Conservation (phyloP, 768 basidiomycete species). For the Leccinum uliginosum region DNA sequence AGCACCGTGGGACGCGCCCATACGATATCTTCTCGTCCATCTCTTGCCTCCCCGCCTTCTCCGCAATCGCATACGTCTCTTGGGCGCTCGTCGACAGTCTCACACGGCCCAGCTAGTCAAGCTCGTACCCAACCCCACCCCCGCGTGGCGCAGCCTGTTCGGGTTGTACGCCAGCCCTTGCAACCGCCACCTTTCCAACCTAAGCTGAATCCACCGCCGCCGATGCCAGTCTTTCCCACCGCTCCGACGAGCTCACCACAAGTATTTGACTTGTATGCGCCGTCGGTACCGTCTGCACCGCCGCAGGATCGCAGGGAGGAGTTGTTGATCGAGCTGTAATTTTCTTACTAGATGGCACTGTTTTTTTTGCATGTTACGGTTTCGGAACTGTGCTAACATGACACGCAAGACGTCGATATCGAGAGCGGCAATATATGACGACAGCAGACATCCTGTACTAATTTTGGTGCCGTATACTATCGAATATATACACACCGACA, state of each 20-base stretch:
- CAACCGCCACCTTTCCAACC: slow-evolving; percentile 12
- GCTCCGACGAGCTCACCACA: slow-evolving; percentile 61
- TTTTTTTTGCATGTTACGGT: too few relatives aligned
- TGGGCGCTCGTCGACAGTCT: slow-evolving; percentile 21
- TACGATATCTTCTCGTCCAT: slow-evolving; percentile 24
- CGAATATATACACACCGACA: too few relatives aligned
- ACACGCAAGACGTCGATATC: neutral
- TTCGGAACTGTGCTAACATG: neutral
- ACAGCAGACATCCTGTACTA: too few relatives aligned
- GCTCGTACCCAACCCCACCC: slow-evolving; percentile 5
- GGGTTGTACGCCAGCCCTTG: slow-evolving; percentile 3
- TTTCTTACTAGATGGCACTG: neutral
- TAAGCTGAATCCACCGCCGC: slow-evolving; percentile 33
- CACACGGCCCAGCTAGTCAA: slow-evolving; percentile 12
- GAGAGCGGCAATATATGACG: too few relatives aligned
- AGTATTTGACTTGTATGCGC: slow-evolving; percentile 44
- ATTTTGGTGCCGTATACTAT: too few relatives aligned
- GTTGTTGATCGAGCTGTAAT: slow-evolving; percentile 40
- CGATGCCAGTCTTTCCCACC: slow-evolving; percentile 61
- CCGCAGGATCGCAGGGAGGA: slow-evolving; percentile 65
- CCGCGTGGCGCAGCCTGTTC: slow-evolving; percentile 4
- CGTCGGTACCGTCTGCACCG: slow-evolving; percentile 41
- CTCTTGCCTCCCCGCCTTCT: slow-evolving; percentile 13
- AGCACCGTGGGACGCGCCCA: slow-evolving; percentile 24
- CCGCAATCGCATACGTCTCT: slow-evolving; percentile 17